Base-by-base conservation (phyloP, 208 protist genomes). In the Zelonia costaricensis region DNA sequence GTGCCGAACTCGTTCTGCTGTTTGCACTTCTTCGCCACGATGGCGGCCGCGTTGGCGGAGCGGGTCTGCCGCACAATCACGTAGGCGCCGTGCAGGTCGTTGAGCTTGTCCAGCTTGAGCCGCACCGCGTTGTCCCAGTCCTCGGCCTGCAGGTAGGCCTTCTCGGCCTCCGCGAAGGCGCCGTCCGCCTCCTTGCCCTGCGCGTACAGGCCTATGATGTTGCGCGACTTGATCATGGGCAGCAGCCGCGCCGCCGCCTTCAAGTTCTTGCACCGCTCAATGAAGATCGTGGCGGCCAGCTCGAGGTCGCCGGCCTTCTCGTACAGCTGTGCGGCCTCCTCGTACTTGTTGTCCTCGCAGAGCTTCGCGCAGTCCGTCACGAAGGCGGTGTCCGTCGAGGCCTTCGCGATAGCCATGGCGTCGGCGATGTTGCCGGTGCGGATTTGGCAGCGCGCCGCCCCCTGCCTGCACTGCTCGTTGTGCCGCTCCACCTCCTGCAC, bases 81-180 rank as follows among this genome's bases (percentile, higher is more conserved):
- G 61, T 98, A 98, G n/a, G 98, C 98, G 28, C 93, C 89, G 53
- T 94, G 78, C 0, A 97, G 80, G 65, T 98, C 93, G 67, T 95
- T 95, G 39, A 97, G 74, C 64, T 96, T 91, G 49, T 98, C 86
- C 16, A 98, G 85, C 68, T 95, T 95, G 43, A 99, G 72, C 48
- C 96, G 91, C 56, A 99, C 94, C 6, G 98, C 97, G 58, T 93
- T 98, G 59, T 98, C 95, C 76, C 93, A 91, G 73, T 99, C 97
- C 70, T 97, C 94, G 5, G 95, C 97, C 59, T 88, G 83, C 46
- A 79, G 70, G 77, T 97, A 99, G 2, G 96, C 93, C 57, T 84
- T 73, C 44, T 94, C 94, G 9, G 98, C 98, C 63, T 98, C 97
- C 53, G 68, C 80, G 65, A 86, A 98, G 25, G 84, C 76, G 5